phyloP scores from a whole-genome alignment of 2,329 filamentous ascomycete genomes.

The Aureobasidium sp. region DNA sequence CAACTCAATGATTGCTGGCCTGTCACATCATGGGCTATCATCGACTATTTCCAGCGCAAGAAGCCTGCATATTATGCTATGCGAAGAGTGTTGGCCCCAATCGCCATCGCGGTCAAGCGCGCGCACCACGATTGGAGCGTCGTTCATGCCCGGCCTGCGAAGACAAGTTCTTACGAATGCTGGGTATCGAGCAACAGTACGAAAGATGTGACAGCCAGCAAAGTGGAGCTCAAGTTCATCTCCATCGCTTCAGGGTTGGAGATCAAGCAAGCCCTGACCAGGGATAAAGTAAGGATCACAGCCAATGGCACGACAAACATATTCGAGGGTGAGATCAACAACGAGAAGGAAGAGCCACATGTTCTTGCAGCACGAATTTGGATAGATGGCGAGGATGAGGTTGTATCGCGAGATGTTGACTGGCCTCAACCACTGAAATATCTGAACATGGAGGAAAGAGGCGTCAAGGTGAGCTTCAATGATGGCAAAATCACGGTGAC shows the following conservation, averaged over 20 bases:
- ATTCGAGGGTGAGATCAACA: slow-evolving; percentile 43
- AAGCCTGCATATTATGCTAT: slow-evolving; percentile 75
- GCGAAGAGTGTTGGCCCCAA: slow-evolving; percentile 64
- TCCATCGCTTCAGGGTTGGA: slow-evolving; percentile 47
- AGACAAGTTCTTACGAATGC: slow-evolving; percentile 44
- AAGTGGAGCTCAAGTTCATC: slow-evolving; percentile 46
- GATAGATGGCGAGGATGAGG: slow-evolving; percentile 34
- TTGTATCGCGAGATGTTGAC: slow-evolving; percentile 48
- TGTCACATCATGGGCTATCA: slow-evolving; percentile 70
- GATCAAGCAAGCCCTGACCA: slow-evolving; percentile 42
- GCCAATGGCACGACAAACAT: slow-evolving; percentile 50
- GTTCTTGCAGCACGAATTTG: slow-evolving; percentile 46
- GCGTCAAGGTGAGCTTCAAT: slow-evolving; percentile 33
- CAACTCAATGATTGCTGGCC: slow-evolving; percentile 86
- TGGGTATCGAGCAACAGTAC: slow-evolving; percentile 58
- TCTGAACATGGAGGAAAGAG: slow-evolving; percentile 44
- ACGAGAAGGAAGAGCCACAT: slow-evolving; percentile 44
- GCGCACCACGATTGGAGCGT: slow-evolving; percentile 53
- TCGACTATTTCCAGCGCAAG: slow-evolving; percentile 68
- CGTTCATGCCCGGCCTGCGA: slow-evolving; percentile 47
- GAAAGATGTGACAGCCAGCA: slow-evolving; percentile 45
- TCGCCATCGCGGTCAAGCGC: slow-evolving; percentile 62
- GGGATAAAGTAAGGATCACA: slow-evolving; percentile 38
- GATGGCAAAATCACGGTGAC: slow-evolving; percentile 38
- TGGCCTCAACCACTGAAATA: slow-evolving; percentile 56